Base-by-base conservation (phyloP, 495 filamentous ascomycete genomes). In the Rhypophila decipiens region DNA sequence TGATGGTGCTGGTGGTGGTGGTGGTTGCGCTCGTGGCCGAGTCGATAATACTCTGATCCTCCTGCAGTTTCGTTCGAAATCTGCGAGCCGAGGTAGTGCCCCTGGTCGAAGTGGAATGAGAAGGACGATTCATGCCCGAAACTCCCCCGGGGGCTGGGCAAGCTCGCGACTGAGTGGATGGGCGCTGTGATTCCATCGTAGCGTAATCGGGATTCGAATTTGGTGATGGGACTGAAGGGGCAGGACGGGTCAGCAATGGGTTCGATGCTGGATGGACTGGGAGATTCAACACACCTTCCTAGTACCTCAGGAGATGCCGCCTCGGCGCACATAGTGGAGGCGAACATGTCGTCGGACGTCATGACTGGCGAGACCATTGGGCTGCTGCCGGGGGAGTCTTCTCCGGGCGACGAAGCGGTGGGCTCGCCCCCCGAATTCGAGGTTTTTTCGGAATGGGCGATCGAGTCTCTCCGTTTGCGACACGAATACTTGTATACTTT, bases 401-500 rank as follows among this genome's bases (percentile, higher is more conserved):
- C 44, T 15, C 29, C 42, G 8, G 7, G 29, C 2, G 36, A 37
- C 13, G 39, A 47, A 13, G 50, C 50, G 13, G 34, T 22, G 9
- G 15, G 41, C 15, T 38, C 24, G 24, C 50, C 38, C 7, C 50
- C 46, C 11, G 48, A 36, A 11, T 15, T 15, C 17, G 55, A 52
- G 2, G 21, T 39, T 18, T 49, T 36, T 11, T 45, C 39, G 23
- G 42, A 24, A 4, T 34, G 34, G 23, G 39, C 40, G 19, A 39
- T 29, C 22, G 55, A 56, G 12, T 49, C 38, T 22, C 52, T 55
- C 11, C 55, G 60, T 37, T 57, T 63, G 22, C 68, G 63, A 39
- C 61, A 60, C 7, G 69, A 65, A 52, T 73, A 73, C 53, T 73
- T 73, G 57, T 60, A 55, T 22, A 72, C 45, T n/a, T 61, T 60